phyloP scores from a whole-genome alignment of 106 monocot genomes.

The Triglochin maritima region DNA sequence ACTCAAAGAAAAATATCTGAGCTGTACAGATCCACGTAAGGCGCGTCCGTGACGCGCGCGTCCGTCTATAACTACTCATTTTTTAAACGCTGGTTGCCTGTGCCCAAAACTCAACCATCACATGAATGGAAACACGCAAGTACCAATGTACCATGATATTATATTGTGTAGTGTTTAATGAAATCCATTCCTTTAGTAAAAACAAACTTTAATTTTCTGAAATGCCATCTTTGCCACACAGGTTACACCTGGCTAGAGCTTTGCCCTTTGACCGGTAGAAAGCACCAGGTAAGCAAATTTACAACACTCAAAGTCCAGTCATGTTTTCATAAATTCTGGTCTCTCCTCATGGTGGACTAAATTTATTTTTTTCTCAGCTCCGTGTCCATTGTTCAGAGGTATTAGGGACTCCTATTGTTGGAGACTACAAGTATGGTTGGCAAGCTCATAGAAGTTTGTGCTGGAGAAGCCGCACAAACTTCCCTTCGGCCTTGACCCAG shows the following conservation, averaged over 20 bases:
- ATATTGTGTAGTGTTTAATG: too few relatives aligned
- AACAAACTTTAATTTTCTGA: background rate
- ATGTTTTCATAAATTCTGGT: too few relatives aligned
- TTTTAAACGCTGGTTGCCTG: too few relatives aligned
- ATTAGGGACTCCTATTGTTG: conserved; percentile 75
- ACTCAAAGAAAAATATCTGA: too few relatives aligned
- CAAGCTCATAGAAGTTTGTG: conserved; percentile 44
- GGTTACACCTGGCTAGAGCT: conserved; percentile 86
- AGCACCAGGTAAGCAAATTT: conserved; percentile 64
- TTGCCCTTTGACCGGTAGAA: conserved; percentile 78
- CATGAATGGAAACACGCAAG: too few relatives aligned
- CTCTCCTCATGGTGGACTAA: background rate
- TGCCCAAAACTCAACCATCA: too few relatives aligned
- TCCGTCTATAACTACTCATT: too few relatives aligned
- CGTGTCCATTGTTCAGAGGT: conserved; percentile 91
- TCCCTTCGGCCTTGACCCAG: conserved; percentile 43
- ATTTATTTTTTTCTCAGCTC: conserved; percentile 33
- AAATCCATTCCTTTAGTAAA: background rate
- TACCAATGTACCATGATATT: too few relatives aligned
- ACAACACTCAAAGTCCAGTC: background rate
- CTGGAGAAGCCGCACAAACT: conserved; percentile 14
- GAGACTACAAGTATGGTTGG: conserved; percentile 90
- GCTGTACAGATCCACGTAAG: too few relatives aligned
- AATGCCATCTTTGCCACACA: conserved; percentile 6
- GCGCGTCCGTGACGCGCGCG: too few relatives aligned